Base-by-base conservation (phyloP, 1,284 basidiomycete species). In the Rugosomyces carneus region DNA sequence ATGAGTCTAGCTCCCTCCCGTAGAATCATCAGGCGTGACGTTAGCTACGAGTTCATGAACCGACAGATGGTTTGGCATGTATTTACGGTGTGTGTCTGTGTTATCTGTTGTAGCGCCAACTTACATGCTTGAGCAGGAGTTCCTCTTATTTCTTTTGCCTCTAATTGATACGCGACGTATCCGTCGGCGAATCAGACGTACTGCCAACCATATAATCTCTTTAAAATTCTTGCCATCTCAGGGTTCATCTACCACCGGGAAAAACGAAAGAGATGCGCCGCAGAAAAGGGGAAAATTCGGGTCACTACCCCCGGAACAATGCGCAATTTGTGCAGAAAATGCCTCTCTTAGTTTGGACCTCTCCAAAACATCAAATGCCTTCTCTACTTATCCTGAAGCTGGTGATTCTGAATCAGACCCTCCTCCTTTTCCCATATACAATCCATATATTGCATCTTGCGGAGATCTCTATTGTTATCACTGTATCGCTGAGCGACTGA, bases 61-160 rank as follows among this genome's bases (percentile, higher is more conserved):
- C 86, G 96, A 47, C 96, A 99, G 66, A 89, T 99, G 75, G 95
- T 99, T 44, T 99, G 96, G 96, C 90, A 95, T 62, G 89, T 93
- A 0, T 95, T 99, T 64, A 99, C 95, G 1, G 93, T 93, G 62
- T 52, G 86, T 67, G 5, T 31, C n/a, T 5, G 31, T 13, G 15
- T 34, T 3, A 34, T 15, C 2, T 15, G 13, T n/a, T 15, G 31
- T 7, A 15, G 4, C n/a, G 5, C n/a, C n/a, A 8, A 3, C 31
- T 34, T 6, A 34, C 31, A 15, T n/a, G 15, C 31, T 34, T n/a
- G 11, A 16, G 9, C 57, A 96, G 93, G 95, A 99, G 76, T 98
- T 99, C 66, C 72, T 98, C 20, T 72, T 99, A 36, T 98, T 98
- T 69, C 67, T 94, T 5, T 71, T 99, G 2, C 96, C 96, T 0